Conservation (phyloP, 805 yeast species). For the Saccharomycopsis microspora region DNA sequence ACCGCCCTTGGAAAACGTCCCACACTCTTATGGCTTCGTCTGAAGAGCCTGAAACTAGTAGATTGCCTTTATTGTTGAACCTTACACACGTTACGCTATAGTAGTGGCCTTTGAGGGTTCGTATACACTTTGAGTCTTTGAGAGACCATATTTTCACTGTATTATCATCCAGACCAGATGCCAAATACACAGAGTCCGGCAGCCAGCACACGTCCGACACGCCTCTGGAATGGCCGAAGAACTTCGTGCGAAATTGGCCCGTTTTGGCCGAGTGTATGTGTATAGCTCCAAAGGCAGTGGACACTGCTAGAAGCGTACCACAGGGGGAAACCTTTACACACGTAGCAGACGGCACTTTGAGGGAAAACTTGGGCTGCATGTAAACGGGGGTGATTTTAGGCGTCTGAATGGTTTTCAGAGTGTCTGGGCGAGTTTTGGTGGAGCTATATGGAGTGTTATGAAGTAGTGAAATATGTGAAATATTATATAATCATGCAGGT, state of each 20-base stretch:
- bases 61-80: conserved; percentile 65
- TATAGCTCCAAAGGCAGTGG: conserved; percentile 47
- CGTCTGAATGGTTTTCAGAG: neutral
- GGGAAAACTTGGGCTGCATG: neutral
- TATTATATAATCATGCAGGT: too few species aligned
- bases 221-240: conserved; percentile 55
- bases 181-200: conserved; percentile 60
- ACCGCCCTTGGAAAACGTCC: conserved; percentile 66
- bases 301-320: conserved; percentile 44
- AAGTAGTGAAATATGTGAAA: too few species aligned
- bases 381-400: too few species aligned
- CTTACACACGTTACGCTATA: conserved; percentile 67
- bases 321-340: conserved; percentile 20
- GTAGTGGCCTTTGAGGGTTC: conserved; percentile 62
- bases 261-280: conserved; percentile 40
- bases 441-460: neutral
- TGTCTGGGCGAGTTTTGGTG: neutral
- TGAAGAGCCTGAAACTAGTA: conserved; percentile 71
- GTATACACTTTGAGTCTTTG: conserved; percentile 28
- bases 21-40: conserved; percentile 89
- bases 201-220: conserved; percentile 71
- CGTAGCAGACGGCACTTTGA: neutral
- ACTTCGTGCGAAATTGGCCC: conserved; percentile 24
- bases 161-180: conserved; percentile 80
- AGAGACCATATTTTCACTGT: conserved; percentile 68